Percentiles rank a stretch among this genome's conserved stretches.
Evolutionary conservation across 2,329 filamentous ascomycete genomes (phyloP).

Genomic region (Podosphaera xanthii): DNA sequence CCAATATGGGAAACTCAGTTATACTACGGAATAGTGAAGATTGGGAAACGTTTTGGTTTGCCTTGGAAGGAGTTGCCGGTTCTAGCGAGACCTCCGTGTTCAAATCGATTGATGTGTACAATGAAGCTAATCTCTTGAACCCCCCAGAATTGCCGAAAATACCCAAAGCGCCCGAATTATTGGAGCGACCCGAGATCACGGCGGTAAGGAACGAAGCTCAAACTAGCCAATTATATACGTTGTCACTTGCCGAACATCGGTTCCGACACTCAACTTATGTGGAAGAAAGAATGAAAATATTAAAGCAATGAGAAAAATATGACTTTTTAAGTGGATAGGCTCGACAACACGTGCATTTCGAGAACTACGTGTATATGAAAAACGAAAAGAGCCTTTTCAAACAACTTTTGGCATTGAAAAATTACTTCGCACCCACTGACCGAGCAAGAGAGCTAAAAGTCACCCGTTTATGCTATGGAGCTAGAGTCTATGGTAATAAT

Average conservation of each 20-base stretch:
- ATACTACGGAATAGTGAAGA: neutral
- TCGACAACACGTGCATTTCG: neutral
- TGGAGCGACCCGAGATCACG: neutral
- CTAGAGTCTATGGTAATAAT: neutral
- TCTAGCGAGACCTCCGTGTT: neutral
- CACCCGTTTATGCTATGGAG: neutral
- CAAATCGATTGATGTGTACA: neutral
- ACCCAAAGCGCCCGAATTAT: neutral
- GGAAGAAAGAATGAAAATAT: neutral
- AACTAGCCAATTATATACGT: neutral
- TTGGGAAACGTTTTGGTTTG: conserved; percentile 1
- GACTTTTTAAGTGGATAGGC: neutral
- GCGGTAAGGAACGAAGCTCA: neutral
- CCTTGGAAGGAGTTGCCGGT: neutral
- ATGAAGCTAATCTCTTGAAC: neutral
- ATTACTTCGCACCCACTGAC: neutral
- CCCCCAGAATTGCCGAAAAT: neutral
- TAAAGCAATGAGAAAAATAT: neutral
- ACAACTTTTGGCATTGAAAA: neutral
- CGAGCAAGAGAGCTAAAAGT: neutral
- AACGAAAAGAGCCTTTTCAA: neutral
- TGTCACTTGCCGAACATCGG: neutral
- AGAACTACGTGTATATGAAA: neutral
- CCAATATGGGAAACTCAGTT: neutral
- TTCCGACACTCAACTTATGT: neutral